Evolutionary conservation across 2,329 filamentous ascomycete species (phyloP).

Genomic region (Penicillium nordicum): DNA sequence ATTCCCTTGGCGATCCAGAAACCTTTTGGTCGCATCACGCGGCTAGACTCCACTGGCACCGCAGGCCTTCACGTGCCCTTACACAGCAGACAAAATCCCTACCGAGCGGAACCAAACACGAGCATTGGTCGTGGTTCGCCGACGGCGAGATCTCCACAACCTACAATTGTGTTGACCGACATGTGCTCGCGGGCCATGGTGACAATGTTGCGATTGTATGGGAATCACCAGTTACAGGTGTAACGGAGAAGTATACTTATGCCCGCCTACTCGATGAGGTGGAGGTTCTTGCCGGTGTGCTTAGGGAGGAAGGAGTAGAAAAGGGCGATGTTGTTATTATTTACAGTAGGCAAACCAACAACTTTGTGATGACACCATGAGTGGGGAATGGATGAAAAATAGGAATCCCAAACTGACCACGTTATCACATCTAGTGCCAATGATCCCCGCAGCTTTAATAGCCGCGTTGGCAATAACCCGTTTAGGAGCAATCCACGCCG

Average conservation of each 20-base stretch:
- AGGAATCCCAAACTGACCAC: background rate
- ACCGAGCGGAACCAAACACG: slow-evolving; percentile 57
- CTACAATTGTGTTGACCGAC: slow-evolving; percentile 87
- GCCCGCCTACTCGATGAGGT: slow-evolving; percentile 72
- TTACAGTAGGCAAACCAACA: slow-evolving; percentile 63
- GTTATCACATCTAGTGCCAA: slow-evolving; percentile 64
- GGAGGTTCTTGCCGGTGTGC: slow-evolving; percentile 73
- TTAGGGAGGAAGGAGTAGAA: slow-evolving; percentile 75
- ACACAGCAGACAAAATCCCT: slow-evolving; percentile 61
- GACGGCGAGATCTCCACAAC: slow-evolving; percentile 85
- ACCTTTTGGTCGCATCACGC: slow-evolving; percentile 75
- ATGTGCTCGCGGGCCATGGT: slow-evolving; percentile 77
- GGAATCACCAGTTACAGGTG: slow-evolving; percentile 78
- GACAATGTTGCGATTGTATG: slow-evolving; percentile 73
- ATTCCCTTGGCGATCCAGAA: slow-evolving; percentile 66
- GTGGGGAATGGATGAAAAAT: background rate
- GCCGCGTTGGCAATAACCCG: slow-evolving; percentile 78
- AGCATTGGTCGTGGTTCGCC: slow-evolving; percentile 86
- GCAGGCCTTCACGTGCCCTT: slow-evolving; percentile 63
- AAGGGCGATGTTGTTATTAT: slow-evolving; percentile 85
- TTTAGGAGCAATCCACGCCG: slow-evolving; percentile 81
- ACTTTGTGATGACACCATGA: background rate
- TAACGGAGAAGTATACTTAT: slow-evolving; percentile 73
- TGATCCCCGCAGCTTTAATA: slow-evolving; percentile 86
- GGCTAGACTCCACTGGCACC: slow-evolving; percentile 75